phyloP scores from a whole-genome alignment of 2,329 filamentous ascomycete genomes.

The Fusarium musae region DNA sequence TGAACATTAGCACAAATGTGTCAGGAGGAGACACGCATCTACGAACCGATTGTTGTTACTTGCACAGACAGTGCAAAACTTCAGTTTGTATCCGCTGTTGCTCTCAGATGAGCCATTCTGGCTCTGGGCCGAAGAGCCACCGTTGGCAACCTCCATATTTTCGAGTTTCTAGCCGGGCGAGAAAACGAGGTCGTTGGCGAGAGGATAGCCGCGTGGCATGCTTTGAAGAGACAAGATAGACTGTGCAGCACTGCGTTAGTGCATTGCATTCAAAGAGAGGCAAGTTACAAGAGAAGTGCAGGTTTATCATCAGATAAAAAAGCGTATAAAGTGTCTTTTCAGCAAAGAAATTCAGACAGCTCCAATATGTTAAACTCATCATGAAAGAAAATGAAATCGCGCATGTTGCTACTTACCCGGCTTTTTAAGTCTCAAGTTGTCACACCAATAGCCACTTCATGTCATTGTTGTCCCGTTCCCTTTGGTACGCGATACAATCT shows the following conservation, averaged over 20 bases:
- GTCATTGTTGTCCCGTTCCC: constrained; percentile 13
- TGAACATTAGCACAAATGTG: constrained; percentile 3
- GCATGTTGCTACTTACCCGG: constrained; percentile 40
- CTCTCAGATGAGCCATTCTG: constrained; percentile 59
- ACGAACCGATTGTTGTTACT: constrained; percentile 94
- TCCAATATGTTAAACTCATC: constrained; percentile 74
- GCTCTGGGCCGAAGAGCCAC: constrained; percentile 46
- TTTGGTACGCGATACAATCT: constrained; percentile 7
- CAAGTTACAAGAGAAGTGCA: neutral
- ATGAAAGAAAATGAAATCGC: constrained; percentile 42
- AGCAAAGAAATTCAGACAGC: constrained; percentile 77
- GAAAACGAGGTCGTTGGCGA: constrained; percentile 25
- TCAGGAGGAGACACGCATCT: neutral
- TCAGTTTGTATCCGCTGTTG: constrained; percentile 81
- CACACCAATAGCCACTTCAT: constrained; percentile 1
- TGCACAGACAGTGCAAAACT: constrained; percentile 98
- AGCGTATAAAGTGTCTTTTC: constrained; percentile 71
- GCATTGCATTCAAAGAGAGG: neutral
- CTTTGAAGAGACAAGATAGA: constrained; percentile 18
- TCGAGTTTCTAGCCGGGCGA: constrained; percentile 31
- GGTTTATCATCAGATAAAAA: constrained; percentile 53
- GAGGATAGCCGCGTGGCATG: constrained; percentile 37
- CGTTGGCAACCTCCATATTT: constrained; percentile 58
- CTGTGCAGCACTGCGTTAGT: constrained; percentile 30
- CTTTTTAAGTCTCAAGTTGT: neutral